Percentiles rank a stretch among this genome's conserved stretches.
Conservation (phyloP, 352 stramenopile species). For the Peronospora farinosa region DNA sequence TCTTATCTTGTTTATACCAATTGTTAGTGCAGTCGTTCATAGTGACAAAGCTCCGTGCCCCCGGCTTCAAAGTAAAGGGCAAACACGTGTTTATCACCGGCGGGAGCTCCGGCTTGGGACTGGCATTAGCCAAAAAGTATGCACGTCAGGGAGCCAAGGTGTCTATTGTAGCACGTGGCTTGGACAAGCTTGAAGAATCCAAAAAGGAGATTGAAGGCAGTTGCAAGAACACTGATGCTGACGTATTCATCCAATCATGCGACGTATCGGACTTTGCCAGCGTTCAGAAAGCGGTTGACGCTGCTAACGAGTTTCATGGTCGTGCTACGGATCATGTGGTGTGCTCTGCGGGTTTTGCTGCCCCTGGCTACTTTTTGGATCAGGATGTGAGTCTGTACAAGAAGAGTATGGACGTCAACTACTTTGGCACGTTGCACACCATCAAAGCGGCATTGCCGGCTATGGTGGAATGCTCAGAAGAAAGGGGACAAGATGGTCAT, state of each 20-base stretch:
- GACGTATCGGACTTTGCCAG: constrained; percentile 62
- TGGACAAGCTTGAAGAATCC: constrained; percentile 53
- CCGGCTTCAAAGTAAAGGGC: constrained; percentile 65
- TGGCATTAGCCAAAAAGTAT: constrained; percentile 66
- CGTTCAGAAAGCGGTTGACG: constrained; percentile 55
- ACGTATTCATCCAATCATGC: constrained; percentile 65
- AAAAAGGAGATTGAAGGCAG: constrained; percentile 53
- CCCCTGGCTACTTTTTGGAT: constrained; percentile 71
- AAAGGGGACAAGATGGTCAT: constrained; percentile 47
- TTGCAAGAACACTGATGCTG: constrained; percentile 26
- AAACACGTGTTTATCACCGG: constrained; percentile 83
- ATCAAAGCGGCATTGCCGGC: constrained; percentile 76
- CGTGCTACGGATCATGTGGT: constrained; percentile 66
- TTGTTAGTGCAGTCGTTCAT: constrained; percentile 43
- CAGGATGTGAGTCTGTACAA: constrained; percentile 63
- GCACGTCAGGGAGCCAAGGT: constrained; percentile 61
- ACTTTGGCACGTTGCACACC: constrained; percentile 74
- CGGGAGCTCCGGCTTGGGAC: constrained; percentile 59
- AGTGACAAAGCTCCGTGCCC: constrained; percentile 50
- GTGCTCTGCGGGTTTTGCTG: constrained; percentile 54
- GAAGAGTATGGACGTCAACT: constrained; percentile 85
- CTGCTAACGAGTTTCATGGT: constrained; percentile 60
- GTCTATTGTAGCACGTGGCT: constrained; percentile 57
- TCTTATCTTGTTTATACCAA: constrained; percentile 1
- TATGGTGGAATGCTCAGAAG: constrained; percentile 66